Evolutionary conservation across 768 basidiomycete species (phyloP).

Genomic region (Rhodotorula graminis): DNA sequence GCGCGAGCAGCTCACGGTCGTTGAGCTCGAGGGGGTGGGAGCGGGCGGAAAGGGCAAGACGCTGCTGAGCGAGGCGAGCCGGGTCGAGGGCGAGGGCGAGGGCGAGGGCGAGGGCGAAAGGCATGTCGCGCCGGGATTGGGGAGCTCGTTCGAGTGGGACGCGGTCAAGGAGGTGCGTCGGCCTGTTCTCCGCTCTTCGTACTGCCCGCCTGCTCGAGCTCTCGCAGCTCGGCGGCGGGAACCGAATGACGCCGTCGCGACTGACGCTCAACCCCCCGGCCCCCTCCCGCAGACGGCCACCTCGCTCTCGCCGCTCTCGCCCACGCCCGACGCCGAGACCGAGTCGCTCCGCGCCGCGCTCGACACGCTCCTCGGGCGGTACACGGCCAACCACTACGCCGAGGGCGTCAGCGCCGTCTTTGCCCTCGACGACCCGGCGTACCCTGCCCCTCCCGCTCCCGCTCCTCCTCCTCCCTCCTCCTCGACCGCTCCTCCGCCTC

Average conservation of each 20-base stretch:
- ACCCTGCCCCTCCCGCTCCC: conserved; percentile 13
- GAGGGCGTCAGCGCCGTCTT: conserved; percentile 74
- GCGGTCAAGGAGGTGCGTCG: conserved; percentile 54
- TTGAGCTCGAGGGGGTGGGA: conserved; percentile 80
- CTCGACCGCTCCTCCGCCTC: too few species aligned
- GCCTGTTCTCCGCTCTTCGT: background rate
- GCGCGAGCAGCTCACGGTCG: conserved; percentile 75
- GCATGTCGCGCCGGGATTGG: conserved; percentile 77
- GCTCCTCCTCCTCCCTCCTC: conserved; percentile 7
- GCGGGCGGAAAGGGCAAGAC: background rate
- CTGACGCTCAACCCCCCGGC: conserved; percentile 1
- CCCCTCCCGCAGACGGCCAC: conserved; percentile 41
- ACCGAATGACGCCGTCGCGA: too few species aligned
- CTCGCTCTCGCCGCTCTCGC: conserved; percentile 57
- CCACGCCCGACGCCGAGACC: conserved; percentile 51
- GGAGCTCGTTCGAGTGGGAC: conserved; percentile 74
- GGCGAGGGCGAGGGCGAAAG: conserved; percentile 45
- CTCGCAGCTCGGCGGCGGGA: too few species aligned
- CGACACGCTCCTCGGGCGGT: conserved; percentile 62
- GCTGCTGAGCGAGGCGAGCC: conserved; percentile 5
- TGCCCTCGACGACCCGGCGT: conserved; percentile 45
- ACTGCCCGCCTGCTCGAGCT: too few species aligned
- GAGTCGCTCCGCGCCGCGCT: conserved; percentile 58
- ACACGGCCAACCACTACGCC: conserved; percentile 74
- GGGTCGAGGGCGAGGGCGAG: background rate